A percentile compares a stretch with the other conserved stretches of the same genome.
Evolutionary conservation across 192 early-diverging fungal species (phyloP).

Genomic region (Borealophlyctis nickersoniae): DNA sequence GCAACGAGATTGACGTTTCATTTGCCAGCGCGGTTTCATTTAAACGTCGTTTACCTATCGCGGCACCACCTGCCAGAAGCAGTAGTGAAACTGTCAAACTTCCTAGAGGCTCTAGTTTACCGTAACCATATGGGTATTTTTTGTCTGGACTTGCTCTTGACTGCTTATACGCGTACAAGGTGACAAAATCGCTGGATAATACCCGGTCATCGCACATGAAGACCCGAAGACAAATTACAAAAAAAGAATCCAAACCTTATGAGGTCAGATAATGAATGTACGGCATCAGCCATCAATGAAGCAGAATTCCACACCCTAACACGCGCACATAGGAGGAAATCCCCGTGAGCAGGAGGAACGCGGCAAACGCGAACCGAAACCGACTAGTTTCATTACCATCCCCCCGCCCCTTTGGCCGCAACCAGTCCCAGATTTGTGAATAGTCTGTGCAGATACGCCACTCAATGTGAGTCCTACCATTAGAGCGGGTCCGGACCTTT

Average conservation of each 20-base stretch:
- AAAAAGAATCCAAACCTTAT: slow-evolving; percentile 44
- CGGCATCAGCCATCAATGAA: slow-evolving; percentile 75
- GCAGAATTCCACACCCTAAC: slow-evolving; percentile 58
- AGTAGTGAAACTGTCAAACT: slow-evolving; percentile 56
- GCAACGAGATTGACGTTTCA: slow-evolving; percentile 9
- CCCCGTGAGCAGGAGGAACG: background rate
- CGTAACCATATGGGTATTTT: slow-evolving; percentile 60
- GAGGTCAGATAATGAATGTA: slow-evolving; percentile 62
- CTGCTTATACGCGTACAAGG: slow-evolving; percentile 71
- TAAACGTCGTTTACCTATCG: slow-evolving; percentile 65
- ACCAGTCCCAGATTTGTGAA: slow-evolving; percentile 35
- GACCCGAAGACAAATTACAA: background rate
- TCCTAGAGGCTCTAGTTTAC: slow-evolving; percentile 44
- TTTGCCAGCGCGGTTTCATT: slow-evolving; percentile 46
- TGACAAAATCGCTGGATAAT: slow-evolving; percentile 67
- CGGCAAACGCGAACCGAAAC: background rate
- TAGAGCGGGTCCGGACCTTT: background rate
- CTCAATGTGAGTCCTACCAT: background rate
- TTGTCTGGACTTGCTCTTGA: slow-evolving; percentile 61
- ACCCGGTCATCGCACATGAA: slow-evolving; percentile 9
- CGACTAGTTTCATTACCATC: slow-evolving; percentile 21
- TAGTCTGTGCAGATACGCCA: slow-evolving; percentile 11
- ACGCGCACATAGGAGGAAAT: background rate
- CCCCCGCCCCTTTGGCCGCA: slow-evolving; percentile 37
- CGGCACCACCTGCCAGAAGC: slow-evolving; percentile 62